Percentiles rank a stretch among this genome's conserved stretches.
These are phyloP conservation scores for Penicillium sp. DNA, from an alignment of 2,329 filamentous ascomycete species.

Conservation along the genomic window DNA sequence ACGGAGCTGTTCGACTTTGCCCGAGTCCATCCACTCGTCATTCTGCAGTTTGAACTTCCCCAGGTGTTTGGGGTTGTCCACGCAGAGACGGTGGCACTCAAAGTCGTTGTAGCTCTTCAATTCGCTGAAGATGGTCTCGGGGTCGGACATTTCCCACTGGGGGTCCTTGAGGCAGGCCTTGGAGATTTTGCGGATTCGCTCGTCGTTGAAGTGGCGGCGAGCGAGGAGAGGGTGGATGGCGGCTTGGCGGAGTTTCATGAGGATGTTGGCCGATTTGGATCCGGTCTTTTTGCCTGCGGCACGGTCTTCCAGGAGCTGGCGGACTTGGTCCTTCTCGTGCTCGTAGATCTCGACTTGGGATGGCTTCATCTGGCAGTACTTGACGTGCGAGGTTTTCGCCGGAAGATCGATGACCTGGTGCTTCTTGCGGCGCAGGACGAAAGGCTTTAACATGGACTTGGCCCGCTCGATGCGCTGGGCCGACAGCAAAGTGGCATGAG, in stretches of 20 bases:
- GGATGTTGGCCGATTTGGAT: constrained; percentile 62
- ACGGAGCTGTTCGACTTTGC: constrained; percentile 81
- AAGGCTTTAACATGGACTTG: constrained; percentile 89
- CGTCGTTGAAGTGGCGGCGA: constrained; percentile 75
- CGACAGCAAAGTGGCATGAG: constrained; percentile 79
- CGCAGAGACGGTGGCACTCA: constrained; percentile 60
- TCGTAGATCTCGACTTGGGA: constrained; percentile 74
- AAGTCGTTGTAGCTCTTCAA: constrained; percentile 60
- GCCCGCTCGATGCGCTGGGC: constrained; percentile 83
- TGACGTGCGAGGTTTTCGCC: constrained; percentile 72
- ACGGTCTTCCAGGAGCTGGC: constrained; percentile 61
- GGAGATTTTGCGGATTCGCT: constrained; percentile 73
- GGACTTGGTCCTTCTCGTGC: constrained; percentile 63
- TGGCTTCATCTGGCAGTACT: constrained; percentile 76
- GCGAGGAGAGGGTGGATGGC: constrained; percentile 90
- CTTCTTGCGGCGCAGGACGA: constrained; percentile 92
- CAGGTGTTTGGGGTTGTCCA: constrained; percentile 53
- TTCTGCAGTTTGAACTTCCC: constrained; percentile 59
- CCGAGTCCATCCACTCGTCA: constrained; percentile 69
- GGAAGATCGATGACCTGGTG: constrained; percentile 88
- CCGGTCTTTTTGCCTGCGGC: constrained; percentile 56
- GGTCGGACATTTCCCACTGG: constrained; percentile 51
- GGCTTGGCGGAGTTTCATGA: constrained; percentile 90
- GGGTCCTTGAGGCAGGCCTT: constrained; percentile 73
- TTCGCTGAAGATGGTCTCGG: constrained; percentile 56